phyloP scores from a whole-genome alignment of 768 basidiomycete genomes.

The Grammothele lineata region DNA sequence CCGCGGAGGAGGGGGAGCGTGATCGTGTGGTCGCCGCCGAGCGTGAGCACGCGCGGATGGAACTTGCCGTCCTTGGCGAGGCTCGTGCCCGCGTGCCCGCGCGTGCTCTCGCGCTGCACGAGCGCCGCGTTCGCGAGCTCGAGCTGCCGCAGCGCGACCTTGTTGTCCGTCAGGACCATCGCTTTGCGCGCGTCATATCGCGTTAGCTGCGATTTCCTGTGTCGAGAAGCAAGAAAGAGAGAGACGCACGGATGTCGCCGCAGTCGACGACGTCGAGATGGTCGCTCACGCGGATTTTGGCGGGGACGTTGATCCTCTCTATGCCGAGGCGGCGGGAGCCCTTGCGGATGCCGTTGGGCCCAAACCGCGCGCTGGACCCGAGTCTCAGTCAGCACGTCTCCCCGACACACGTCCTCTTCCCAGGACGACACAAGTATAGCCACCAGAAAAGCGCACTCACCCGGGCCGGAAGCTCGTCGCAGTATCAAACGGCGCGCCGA shows the following conservation, averaged over 20 bases:
- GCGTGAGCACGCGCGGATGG: conserved; percentile 30
- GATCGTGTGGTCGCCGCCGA: conserved; percentile 30
- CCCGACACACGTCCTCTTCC: too few relatives aligned
- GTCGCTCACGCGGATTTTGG: conserved; percentile 25
- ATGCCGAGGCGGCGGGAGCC: conserved; percentile 27
- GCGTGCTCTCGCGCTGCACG: conserved; percentile 14
- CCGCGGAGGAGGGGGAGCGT: conserved; percentile 29
- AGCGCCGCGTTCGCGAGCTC: conserved; percentile 27
- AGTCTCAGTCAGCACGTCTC: too few relatives aligned
- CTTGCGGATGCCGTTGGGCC: conserved; percentile 31
- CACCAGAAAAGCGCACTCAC: conserved; percentile 10
- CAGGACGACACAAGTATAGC: too few relatives aligned
- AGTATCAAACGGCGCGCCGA: conserved; percentile 30
- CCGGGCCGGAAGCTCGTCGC: conserved; percentile 30
- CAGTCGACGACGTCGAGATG: conserved; percentile 28
- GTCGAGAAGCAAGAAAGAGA: too few relatives aligned
- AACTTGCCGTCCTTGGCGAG: conserved; percentile 31
- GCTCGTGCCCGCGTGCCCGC: conserved; percentile 13
- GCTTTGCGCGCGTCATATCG: conserved; percentile 3
- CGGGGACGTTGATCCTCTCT: conserved; percentile 28
- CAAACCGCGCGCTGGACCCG: conserved; percentile 25
- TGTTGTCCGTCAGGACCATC: conserved; percentile 26
- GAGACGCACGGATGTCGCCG: conserved; percentile 27
- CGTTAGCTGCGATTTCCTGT: too few relatives aligned
- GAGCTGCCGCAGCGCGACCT: conserved; percentile 29